Base-by-base conservation (phyloP, 1,284 basidiomycete genomes). In the Ceratobasidium sp. region DNA sequence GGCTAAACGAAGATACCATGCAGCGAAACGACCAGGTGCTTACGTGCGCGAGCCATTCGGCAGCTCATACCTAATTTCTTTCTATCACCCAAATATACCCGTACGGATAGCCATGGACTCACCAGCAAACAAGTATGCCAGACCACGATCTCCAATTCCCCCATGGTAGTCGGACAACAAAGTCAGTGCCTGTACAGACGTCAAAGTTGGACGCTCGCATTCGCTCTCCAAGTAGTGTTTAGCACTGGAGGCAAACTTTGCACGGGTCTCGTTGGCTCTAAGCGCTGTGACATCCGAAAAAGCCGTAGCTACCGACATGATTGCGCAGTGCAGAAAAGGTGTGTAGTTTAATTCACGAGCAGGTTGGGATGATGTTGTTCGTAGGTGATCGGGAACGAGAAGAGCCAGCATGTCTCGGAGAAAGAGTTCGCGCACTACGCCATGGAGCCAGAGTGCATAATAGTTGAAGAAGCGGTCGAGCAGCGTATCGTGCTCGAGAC, bases 241-340 rank as follows among this genome's bases (percentile, higher is more conserved):
- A 0, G 89, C 89, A 72, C 84, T 83, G 5, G 83, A 79, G 8
- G 87, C 87, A 77, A 88, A 90, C 27, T 82, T 80, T 49, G 82
- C 80, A 2, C 89, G 83, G 0, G 85, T 83, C 43, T 83, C 82
- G 19, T 83, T 79, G 53, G 86, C 83, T 8, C 85, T 82, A 46
- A 89, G 82, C 24, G 80, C 78, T 0, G 86, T 86, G 54, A 90
- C 85, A 66, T 89, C 87, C 2, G 88, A 86, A 78, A 88, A 90
- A 0, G 86, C 85, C 0, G 86, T 82, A 0, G 86, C 89, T 31
- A 92, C 81, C 0, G 90, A 84, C 8, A 92, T 82, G 0, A 90
- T 81, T 2, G 88, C 84, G 78, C 91, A 91, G 81, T 92, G 91
- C 2, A 92, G 83, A 84, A 92, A 88, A 0, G 90, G 89, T 0